phyloP scores from a whole-genome alignment of 1,139 yeast species.

The Magnusiomyces suaveolens region DNA sequence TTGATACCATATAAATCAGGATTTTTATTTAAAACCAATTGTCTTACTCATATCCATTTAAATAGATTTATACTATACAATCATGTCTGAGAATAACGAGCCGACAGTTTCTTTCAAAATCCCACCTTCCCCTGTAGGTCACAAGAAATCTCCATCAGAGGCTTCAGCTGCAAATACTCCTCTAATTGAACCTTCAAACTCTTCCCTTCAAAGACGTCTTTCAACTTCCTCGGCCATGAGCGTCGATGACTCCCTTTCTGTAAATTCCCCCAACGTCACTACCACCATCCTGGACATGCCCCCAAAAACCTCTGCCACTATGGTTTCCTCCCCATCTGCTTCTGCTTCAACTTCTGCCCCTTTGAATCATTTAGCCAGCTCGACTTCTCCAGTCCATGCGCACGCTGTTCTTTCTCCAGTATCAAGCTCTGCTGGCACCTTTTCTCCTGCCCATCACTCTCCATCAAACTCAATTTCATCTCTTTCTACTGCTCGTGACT shows the following conservation, averaged over 20 bases:
- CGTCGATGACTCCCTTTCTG: conserved; percentile 8
- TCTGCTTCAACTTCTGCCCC: conserved; percentile 5
- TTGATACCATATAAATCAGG: background rate
- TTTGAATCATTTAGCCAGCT: background rate
- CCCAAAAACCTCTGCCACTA: background rate
- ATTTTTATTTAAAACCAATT: background rate
- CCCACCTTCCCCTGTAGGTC: background rate
- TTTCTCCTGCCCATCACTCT: conserved; percentile 8
- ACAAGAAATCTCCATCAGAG: background rate
- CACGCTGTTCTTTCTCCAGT: conserved; percentile 89
- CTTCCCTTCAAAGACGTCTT: conserved; percentile 15
- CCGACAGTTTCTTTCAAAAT: background rate
- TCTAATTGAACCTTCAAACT: conserved; percentile 21
- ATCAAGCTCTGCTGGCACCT: conserved; percentile 31
- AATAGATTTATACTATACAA: no score
- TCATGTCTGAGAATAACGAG: background rate
- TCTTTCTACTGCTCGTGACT: conserved; percentile 37
- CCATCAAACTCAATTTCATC: conserved; percentile 19
- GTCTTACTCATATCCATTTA: background rate
- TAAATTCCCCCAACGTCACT: background rate
- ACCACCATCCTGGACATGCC: background rate
- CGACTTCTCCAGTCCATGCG: conserved; percentile 68
- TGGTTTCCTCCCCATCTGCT: conserved; percentile 1
- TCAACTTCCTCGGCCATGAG: conserved; percentile 26
- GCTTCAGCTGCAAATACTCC: conserved; percentile 2